A percentile compares a stretch with the other conserved stretches of the same genome.
These are phyloP conservation scores for Rosa lucieae DNA, from an alignment of 306 rosid genomes.

Conservation along the genomic window DNA sequence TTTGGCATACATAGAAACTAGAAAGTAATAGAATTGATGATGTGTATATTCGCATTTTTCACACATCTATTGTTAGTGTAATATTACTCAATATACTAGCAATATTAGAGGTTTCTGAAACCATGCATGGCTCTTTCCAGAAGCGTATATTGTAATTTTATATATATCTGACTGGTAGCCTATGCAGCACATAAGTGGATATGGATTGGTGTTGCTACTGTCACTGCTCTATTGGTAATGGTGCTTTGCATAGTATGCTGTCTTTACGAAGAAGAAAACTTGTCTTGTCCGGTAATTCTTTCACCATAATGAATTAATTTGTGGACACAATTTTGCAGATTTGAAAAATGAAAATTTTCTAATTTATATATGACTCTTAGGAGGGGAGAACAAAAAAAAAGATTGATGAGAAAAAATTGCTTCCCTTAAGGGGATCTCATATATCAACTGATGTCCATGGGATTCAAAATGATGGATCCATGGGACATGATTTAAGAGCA, in stretches of 20 bases:
- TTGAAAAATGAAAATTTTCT: neutral
- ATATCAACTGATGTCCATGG: neutral
- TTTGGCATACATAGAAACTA: neutral
- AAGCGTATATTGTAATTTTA: neutral
- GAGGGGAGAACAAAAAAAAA: neutral
- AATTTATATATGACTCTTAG: neutral
- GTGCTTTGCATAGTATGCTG: conserved; percentile 3
- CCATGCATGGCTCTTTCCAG: neutral
- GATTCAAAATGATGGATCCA: neutral
- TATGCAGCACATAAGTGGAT: conserved; percentile 20
- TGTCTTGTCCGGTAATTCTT: neutral
- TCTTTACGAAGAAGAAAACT: neutral
- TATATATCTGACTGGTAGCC: neutral
- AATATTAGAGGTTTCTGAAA: neutral
- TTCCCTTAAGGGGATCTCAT: neutral
- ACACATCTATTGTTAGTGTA: neutral
- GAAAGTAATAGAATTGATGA: neutral
- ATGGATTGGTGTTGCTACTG: conserved; percentile 13
- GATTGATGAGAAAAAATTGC: neutral
- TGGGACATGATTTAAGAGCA: conserved; percentile 5
- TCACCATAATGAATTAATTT: too few species aligned
- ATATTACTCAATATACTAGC: neutral
- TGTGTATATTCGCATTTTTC: neutral
- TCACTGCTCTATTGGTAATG: neutral
- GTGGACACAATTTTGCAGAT: neutral